phyloP scores from a whole-genome alignment of 768 basidiomycete genomes.

The Clitopilus hobsonii region DNA sequence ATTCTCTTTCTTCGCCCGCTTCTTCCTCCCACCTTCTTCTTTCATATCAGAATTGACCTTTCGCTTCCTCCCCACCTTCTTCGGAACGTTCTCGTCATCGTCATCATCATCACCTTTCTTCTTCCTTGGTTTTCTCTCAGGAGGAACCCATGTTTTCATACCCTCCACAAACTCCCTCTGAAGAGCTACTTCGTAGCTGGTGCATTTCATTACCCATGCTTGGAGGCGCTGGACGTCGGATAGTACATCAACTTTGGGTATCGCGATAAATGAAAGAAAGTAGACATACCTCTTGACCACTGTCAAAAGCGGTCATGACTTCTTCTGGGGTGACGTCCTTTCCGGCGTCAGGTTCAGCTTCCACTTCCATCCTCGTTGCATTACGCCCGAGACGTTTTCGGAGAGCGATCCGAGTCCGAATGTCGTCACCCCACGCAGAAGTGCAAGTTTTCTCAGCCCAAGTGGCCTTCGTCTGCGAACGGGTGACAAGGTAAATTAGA shows the following conservation, averaged over 20 bases:
- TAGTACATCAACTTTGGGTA: not conserved
- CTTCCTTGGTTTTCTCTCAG: not conserved
- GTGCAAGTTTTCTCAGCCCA: not conserved
- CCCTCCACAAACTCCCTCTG: not conserved
- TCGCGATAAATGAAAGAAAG: not conserved
- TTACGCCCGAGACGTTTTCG: not conserved
- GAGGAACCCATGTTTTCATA: not conserved
- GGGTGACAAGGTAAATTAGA: not conserved
- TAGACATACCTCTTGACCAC: not conserved
- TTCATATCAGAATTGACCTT: not conserved
- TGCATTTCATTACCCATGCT: not conserved
- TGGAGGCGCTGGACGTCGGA: not conserved
- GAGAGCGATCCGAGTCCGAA: not conserved
- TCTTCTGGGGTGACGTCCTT: not conserved
- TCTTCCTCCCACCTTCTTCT: not conserved
- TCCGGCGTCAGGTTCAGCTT: not conserved
- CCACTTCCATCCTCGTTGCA: not conserved
- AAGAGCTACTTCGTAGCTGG: not conserved
- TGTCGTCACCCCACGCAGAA: not conserved
- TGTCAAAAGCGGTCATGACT: not conserved
- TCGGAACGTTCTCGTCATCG: not conserved
- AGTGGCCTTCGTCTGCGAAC: not conserved
- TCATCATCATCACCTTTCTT: not conserved
- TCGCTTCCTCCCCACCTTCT: not conserved
- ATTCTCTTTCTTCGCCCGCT: not conserved